Evolutionary conservation across 768 basidiomycete genomes (phyloP).

Genomic region (Neoboletus subvelutipes): DNA sequence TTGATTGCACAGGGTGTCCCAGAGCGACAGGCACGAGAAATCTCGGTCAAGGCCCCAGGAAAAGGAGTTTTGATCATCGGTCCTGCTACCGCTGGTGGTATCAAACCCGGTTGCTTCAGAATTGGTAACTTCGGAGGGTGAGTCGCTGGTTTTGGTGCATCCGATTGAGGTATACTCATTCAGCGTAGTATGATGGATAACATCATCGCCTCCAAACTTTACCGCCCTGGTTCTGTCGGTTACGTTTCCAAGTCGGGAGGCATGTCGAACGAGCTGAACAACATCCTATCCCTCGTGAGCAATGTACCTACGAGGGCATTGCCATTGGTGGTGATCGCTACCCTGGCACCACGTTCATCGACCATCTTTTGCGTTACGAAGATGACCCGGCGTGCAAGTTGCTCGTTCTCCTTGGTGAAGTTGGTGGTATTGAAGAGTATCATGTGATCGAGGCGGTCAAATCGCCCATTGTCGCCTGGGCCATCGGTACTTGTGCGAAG

Average conservation of each 20-base stretch:
- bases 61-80: conserved; percentile 92
- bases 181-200: conserved; percentile 95
- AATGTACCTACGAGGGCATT: conserved; percentile 99
- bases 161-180: conserved; percentile 3
- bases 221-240: conserved; percentile 95
- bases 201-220: conserved; percentile 97
- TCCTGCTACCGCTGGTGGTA: conserved; percentile 97
- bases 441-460: conserved; percentile 98
- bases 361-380: conserved; percentile 97
- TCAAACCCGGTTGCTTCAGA: conserved; percentile 99
- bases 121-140: conserved; percentile 99
- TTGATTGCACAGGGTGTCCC: conserved; percentile 99
- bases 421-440: conserved; percentile 99
- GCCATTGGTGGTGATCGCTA: conserved; percentile 99
- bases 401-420: conserved; percentile 97
- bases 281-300: conserved; percentile 93
- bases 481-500: conserved; percentile 99
- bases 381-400: conserved; percentile 97
- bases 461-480: conserved; percentile 97
- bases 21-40: conserved; percentile 94
- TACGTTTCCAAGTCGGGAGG: conserved; percentile 99
- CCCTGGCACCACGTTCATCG: conserved; percentile 98
- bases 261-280: conserved; percentile 99
- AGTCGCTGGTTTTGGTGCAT: conserved; percentile 25
- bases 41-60: conserved; percentile 82